Conservation (phyloP, 1,284 basidiomycete genomes). For the Rhodotorula sp. region DNA sequence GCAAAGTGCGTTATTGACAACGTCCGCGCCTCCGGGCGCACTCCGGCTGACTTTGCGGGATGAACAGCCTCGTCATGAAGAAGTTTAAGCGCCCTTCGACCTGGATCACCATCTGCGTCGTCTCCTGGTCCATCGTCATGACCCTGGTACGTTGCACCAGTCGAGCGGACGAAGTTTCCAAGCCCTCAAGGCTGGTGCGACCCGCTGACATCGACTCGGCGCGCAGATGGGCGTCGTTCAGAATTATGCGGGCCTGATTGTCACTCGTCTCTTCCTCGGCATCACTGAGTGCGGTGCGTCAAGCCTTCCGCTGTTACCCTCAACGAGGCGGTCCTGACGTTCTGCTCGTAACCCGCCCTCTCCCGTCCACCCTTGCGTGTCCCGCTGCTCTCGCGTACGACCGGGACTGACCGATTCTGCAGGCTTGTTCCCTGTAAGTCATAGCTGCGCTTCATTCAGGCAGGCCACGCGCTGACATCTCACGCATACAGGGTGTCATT, state of each 20-base stretch:
- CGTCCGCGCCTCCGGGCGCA: background rate
- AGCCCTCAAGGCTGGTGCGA: slow-evolving; percentile 20
- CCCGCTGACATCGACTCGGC: background rate
- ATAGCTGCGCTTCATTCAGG: background rate
- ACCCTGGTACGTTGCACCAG: slow-evolving; percentile 43
- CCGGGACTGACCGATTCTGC: background rate
- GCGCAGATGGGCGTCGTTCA: slow-evolving; percentile 52
- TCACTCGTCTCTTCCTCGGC: slow-evolving; percentile 60
- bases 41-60: background rate
- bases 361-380: background rate
- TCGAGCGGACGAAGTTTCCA: background rate
- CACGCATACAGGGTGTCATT: slow-evolving; percentile 33
- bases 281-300: slow-evolving; percentile 63
- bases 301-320: slow-evolving; percentile 5
- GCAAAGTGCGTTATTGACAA: slow-evolving; percentile 2
- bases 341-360: background rate
- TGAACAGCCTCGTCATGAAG: slow-evolving; percentile 57
- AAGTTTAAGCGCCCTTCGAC: slow-evolving; percentile 58
- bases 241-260: slow-evolving; percentile 41
- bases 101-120: slow-evolving; percentile 57
- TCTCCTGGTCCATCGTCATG: slow-evolving; percentile 54
- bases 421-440: slow-evolving; percentile 45
- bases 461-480: background rate
- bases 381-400: background rate
- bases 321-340: background rate